phyloP scores from a whole-genome alignment of 495 filamentous ascomycete species.

The Ascobolus immersus region DNA sequence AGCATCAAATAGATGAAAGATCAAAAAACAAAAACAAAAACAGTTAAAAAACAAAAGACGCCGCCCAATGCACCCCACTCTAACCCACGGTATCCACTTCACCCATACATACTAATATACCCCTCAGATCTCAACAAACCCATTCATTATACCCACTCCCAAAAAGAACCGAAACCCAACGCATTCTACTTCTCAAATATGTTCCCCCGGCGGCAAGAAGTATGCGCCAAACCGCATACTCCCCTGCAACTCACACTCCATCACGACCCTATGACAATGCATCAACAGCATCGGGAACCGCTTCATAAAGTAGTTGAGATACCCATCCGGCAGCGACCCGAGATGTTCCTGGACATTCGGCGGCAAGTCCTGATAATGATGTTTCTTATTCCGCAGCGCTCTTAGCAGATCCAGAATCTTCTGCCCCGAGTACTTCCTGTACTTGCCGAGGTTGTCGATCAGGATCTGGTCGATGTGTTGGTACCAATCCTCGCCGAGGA shows the following conservation, averaged over 20 bases:
- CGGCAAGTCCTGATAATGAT: conserved; percentile 81
- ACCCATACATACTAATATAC: no score
- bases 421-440: conserved; percentile 62
- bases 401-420: conserved; percentile 66
- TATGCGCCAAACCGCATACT: no score
- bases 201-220: no score
- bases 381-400: conserved; percentile 77
- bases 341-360: conserved; percentile 54
- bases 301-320: conserved; percentile 60
- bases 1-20: no score
- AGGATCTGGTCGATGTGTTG: conserved; percentile 50
- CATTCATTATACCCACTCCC: no score
- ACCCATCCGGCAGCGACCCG: conserved; percentile 58
- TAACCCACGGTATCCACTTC: no score
- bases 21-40: no score
- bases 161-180: no score
- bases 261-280: conserved; percentile 10
- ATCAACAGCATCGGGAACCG: conserved; percentile 67
- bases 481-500: conserved; percentile 53
- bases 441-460: conserved; percentile 69
- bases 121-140: no score
- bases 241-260: conserved; percentile 12
- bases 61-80: no score
- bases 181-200: no score
- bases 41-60: no score